Conservation (phyloP, 73 alveolate species). For the Symbiodinium natans region DNA sequence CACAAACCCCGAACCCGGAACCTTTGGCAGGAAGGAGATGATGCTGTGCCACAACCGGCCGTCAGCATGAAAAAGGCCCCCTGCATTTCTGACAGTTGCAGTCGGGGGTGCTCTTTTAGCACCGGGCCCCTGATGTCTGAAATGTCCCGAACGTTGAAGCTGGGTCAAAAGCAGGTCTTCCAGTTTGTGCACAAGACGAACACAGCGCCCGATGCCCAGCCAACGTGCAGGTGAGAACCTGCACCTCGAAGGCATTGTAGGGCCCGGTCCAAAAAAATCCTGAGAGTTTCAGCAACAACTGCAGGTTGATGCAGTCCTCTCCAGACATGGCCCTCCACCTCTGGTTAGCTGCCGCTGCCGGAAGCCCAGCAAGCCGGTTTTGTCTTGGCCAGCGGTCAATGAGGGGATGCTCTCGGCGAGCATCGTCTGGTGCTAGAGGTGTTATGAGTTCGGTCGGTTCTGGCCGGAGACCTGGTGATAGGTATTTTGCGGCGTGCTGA, state of each 20-base stretch:
- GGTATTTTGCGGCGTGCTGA: no score
- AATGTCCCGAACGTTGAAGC: no score
- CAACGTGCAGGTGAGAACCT: background rate
- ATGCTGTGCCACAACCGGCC: constrained; percentile 58
- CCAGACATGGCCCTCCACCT: constrained; percentile 96
- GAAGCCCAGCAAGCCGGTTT: constrained; percentile 7
- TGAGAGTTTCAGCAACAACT: no score
- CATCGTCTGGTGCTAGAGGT: no score
- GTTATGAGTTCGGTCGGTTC: no score
- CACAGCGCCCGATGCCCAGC: constrained; percentile 13
- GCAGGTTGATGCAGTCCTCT: constrained; percentile 39
- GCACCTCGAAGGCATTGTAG: background rate
- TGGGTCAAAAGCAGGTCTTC: constrained; percentile 37
- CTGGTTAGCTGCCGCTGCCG: constrained; percentile 94
- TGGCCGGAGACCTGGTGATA: no score
- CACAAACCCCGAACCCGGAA: no score
- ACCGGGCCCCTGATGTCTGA: no score
- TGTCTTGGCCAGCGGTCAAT: background rate
- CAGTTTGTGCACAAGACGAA: constrained; percentile 69
- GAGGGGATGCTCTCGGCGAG: no score
- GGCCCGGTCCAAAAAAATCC: no score
- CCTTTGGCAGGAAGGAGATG: constrained; percentile 35
- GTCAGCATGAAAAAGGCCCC: constrained; percentile 78
- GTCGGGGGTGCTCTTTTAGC: no score
- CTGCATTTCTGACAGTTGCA: no score